Evolutionary conservation across 2,329 filamentous ascomycete species (phyloP), one percentile per base, ranked within the genome.

Genomic region (Paramyrothecium sp.): DNA sequence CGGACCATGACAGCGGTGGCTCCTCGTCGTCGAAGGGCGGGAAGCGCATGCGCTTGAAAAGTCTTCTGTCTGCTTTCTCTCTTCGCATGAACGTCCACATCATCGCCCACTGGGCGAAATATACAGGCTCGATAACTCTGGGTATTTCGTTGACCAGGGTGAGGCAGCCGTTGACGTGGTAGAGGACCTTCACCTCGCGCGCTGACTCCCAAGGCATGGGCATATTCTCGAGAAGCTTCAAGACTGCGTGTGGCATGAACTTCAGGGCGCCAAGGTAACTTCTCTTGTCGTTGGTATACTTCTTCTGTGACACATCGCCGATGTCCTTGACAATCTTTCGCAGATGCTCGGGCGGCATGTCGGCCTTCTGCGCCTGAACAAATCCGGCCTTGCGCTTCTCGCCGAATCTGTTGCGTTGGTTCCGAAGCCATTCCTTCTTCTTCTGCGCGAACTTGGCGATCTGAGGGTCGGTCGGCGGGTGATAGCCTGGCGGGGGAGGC

Each of bases 21-120:
- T 99, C 95, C 78, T 99, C 95, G 69, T 99, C 96, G 65, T 99
- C 95, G 65, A 99, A 99, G 0, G 96, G 96, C 19, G 95, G 95
- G 67, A 99, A 99, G 65, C 96, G 88, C 95, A 99, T 99, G 63
- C 95, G 88, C 81, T 99, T 99, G 82, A 99, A 99, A 66, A 98
- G 86, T 70, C 94, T 82, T 74, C 95, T 82, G 69, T 99, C 95
- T 70, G 92, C 95, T 82, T 99, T 99, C 73, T 99, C 95, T 67
- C 96, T 90, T 67, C 95, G 88, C 95, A 99, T 99, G 49, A 90
- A 92, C 23, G 96, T 89, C 95, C 95, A 99, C 95, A 99, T 99
- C 55, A 94, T 96, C 13, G 95, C 95, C 95, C 95, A 99, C 73
- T 99, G 95, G 57, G 95, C 95, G 71, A 97, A 93, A 75, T 96